Conservation (phyloP, 73 alveolate species). For the Effrenium voratum region DNA sequence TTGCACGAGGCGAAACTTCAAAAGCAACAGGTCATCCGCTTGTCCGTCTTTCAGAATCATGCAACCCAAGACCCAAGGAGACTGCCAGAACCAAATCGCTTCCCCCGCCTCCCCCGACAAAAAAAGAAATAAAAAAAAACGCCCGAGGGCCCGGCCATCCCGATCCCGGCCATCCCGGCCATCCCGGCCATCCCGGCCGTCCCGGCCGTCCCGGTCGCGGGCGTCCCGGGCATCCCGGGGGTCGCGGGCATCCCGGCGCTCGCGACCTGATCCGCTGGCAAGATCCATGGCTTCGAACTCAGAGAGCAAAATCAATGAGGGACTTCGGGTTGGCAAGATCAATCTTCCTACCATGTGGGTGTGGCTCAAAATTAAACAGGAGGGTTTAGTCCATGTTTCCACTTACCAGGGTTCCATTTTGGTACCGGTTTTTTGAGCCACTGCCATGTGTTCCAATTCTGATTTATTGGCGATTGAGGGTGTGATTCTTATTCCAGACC, state of each 20-base stretch:
- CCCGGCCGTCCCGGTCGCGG: conserved; percentile 44
- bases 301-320: too few relatives aligned
- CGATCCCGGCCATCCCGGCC: neutral
- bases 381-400: neutral
- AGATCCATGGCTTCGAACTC: neutral
- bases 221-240: neutral
- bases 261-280: neutral
- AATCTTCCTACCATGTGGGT: neutral
- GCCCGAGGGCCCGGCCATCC: neutral
- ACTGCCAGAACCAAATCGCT: neutral
- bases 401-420: neutral
- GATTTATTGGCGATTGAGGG: too few relatives aligned
- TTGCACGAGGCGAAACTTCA: neutral
- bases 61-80: neutral
- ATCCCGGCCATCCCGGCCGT: neutral
- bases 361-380: neutral
- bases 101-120: neutral
- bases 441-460: too few relatives aligned
- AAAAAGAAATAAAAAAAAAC: neutral
- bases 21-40: neutral
- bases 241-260: neutral
- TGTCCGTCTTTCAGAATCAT: neutral
- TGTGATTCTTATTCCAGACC: too few relatives aligned
- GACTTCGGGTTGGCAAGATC: neutral
- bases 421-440: too few relatives aligned